Evolutionary conservation across 768 basidiomycete species (phyloP), one percentile per base, ranked within the genome.

Genomic region (Rhodotorula kratochvilovae): DNA sequence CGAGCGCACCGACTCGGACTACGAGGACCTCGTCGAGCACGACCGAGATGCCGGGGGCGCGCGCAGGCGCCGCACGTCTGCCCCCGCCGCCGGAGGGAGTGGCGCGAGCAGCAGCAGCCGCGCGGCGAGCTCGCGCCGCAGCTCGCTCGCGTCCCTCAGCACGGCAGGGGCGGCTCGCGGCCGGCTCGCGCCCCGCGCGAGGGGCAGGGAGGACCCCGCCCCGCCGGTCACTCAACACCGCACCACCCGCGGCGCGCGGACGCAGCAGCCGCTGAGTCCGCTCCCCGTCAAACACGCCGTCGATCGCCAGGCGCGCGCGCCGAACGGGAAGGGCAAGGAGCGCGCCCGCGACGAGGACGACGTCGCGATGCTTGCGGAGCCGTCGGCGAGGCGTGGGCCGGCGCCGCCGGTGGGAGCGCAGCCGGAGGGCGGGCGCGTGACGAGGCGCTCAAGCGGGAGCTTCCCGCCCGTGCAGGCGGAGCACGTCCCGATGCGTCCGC

Each of bases 281-380:
- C 63, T 68, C 17, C 66, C 66, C 13, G 67, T 65, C 43, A 72
- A 68, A 29, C 57, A 61, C 46, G 13, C 57, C 7, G 51, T 57
- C 31, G 10, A 57, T 11, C 36, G 58, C 0, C 39, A 45, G 46
- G 25, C 23, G 3, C 48, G 45, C 5, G 27, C 19, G 0, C 12
- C 5, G 31, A 51, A 21, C 36, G 48, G n/a, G 19, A 66, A 67
- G 50, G 66, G 66, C 31, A 61, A 67, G 59, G 66, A 67, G 59
- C 58, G 66, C 21, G 66, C 17, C 16, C 27, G 27, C n/a, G 67
- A 61, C 12, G 45, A 35, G 11, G 57, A 35, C 15, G 36, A 31
- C 31, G 33, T 33, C 54, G 31, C 48, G 23, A 53, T 13, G 46
- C 46, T 31, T 5, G 13, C 25, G 23, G 36, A 10, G 15, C 8